Conservation (phyloP, 495 filamentous ascomycete genomes). For the Xylaria nigripes region DNA sequence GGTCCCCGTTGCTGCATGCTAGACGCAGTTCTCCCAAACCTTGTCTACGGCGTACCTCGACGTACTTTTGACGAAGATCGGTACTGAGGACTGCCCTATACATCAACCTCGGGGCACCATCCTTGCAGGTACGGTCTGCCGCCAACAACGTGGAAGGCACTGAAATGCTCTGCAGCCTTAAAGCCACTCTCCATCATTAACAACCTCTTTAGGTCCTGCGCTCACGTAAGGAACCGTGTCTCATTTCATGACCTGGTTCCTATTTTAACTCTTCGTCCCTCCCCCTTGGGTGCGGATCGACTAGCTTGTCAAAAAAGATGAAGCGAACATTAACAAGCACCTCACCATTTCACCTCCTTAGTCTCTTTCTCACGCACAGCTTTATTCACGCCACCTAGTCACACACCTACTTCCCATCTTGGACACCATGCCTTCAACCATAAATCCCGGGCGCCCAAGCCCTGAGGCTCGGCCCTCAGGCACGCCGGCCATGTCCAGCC, state of each 20-base stretch:
- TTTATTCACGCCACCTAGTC: conserved; percentile 19
- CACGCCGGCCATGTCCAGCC: conserved; percentile 22
- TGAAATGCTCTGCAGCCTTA: conserved; percentile 27
- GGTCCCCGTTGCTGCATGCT: conserved; percentile 19
- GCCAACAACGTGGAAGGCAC: conserved; percentile 27
- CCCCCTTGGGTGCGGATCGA: conserved; percentile 23
- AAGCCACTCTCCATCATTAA: conserved; percentile 23
- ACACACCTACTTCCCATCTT: conserved; percentile 21
- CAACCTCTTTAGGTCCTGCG: conserved; percentile 23
- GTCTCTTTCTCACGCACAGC: conserved; percentile 13
- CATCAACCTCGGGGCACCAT: conserved; percentile 22
- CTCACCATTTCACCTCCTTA: conserved; percentile 14
- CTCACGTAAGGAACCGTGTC: conserved; percentile 18
- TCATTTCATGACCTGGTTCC: conserved; percentile 12
- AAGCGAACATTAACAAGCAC: conserved; percentile 27
- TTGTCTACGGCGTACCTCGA: conserved; percentile 19
- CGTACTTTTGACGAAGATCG: conserved; percentile 26
- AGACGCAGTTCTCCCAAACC: conserved; percentile 18
- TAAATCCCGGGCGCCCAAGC: conserved; percentile 20
- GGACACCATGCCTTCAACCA: conserved; percentile 31
- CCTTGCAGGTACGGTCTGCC: conserved; percentile 27
- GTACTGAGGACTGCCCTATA: conserved; percentile 27
- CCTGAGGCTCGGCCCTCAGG: conserved; percentile 20
- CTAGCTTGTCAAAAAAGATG: conserved; percentile 27
- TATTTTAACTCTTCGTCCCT: conserved; percentile 18